phyloP scores from a whole-genome alignment of 2,329 filamentous ascomycete species.

The Botryotinia convoluta region DNA sequence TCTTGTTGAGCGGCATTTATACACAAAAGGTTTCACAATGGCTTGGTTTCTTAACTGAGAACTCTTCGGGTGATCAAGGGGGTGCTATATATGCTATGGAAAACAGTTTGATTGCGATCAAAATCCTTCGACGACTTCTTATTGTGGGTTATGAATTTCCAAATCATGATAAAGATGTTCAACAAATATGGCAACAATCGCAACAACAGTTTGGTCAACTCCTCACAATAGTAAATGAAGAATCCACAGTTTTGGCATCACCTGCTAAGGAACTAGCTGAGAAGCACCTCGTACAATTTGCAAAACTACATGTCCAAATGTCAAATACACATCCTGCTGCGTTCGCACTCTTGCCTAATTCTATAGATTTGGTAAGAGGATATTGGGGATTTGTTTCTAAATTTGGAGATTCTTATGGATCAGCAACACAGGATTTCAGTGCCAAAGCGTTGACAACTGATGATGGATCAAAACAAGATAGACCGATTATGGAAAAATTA shows the following conservation, averaged over 20 bases:
- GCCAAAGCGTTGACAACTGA: conserved; percentile 47
- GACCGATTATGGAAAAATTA: conserved; percentile 71
- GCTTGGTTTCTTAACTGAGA: conserved; percentile 58
- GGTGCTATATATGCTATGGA: conserved; percentile 63
- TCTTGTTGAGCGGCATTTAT: conserved; percentile 76
- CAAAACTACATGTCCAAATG: conserved; percentile 90
- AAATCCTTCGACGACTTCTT: conserved; percentile 74
- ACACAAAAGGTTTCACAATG: conserved; percentile 68
- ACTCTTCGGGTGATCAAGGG: conserved; percentile 53
- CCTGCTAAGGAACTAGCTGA: conserved; percentile 63
- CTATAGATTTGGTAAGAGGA: conserved; percentile 70
- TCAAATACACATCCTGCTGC: conserved; percentile 74
- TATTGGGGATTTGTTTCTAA: conserved; percentile 83
- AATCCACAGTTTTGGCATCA: conserved; percentile 51
- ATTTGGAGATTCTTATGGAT: conserved; percentile 71
- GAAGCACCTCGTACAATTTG: conserved; percentile 84
- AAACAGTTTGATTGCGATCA: conserved; percentile 76
- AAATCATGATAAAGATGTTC: conserved; percentile 71
- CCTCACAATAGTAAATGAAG: conserved; percentile 59
- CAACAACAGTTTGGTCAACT: conserved; percentile 77
- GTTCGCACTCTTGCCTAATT: conserved; percentile 79
- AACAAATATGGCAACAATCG: conserved; percentile 76
- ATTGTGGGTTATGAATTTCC: conserved; percentile 82
- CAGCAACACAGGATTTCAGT: conserved; percentile 40
- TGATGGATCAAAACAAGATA: conserved; percentile 50